These are phyloP conservation scores for Saccharomycopsis babjevae DNA, from an alignment of 805 yeast genomes.

Conservation along the genomic window DNA sequence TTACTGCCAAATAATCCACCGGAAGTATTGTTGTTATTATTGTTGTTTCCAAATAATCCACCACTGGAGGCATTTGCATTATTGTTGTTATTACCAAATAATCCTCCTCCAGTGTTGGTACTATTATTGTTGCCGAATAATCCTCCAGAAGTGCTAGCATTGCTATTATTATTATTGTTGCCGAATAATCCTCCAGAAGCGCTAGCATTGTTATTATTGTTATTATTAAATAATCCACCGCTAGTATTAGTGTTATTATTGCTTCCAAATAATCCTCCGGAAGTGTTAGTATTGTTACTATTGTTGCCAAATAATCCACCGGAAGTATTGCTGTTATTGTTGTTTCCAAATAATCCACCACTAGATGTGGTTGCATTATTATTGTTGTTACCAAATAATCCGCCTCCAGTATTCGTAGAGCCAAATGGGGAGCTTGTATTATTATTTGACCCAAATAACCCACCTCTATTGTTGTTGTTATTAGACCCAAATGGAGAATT, in stretches of 20 bases:
- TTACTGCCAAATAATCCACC: constrained; percentile 25
- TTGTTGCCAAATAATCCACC: constrained; percentile 33
- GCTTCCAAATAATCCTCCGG: constrained; percentile 40
- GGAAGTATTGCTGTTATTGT: constrained; percentile 17
- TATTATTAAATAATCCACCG: constrained; percentile 29
- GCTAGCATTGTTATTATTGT: constrained; percentile 19
- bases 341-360: constrained; percentile 25
- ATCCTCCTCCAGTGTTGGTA: constrained; percentile 28
- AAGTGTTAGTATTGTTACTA: constrained; percentile 21
- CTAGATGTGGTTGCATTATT: constrained; percentile 20
- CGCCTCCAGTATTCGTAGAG: constrained; percentile 22
- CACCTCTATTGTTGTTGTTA: constrained; percentile 17
- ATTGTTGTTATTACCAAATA: constrained; percentile 35
- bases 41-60: constrained; percentile 22
- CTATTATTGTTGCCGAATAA: constrained; percentile 32
- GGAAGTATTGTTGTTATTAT: constrained; percentile 18
- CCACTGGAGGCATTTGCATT: constrained; percentile 13
- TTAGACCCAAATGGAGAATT: constrained; percentile 23
- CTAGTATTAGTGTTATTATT: constrained; percentile 21
- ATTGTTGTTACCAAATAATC: constrained; percentile 24
- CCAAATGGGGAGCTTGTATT: constrained; percentile 21
- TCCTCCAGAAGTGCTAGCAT: constrained; percentile 26
- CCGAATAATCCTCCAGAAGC: constrained; percentile 36
- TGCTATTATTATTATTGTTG: constrained; percentile 25
- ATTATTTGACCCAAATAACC: constrained; percentile 24